Percentiles rank a stretch among this genome's conserved stretches.
Evolutionary conservation across 2,329 filamentous ascomycete species (phyloP).

Genomic region (Elsinoe batatas): DNA sequence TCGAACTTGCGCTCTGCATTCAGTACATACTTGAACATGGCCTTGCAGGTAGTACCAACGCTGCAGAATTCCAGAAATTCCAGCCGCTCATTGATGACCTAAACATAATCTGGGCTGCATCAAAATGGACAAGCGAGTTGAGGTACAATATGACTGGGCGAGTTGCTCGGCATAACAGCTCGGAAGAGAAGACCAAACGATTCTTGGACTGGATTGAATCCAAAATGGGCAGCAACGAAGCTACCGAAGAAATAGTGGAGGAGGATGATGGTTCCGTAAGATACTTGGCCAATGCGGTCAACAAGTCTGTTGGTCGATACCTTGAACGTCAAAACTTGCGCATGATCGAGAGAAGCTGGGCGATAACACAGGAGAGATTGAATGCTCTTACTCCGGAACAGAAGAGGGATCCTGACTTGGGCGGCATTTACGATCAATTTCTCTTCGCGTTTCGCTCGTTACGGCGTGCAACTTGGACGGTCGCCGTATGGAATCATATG

Average conservation of each 20-base stretch:
- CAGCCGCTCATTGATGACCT: not conserved
- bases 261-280: not conserved
- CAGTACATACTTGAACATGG: not conserved
- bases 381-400: not conserved
- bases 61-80: not conserved
- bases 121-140: not conserved
- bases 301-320: constrained; percentile 17
- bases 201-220: not conserved
- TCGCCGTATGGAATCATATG: constrained; percentile 51
- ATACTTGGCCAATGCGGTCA: not conserved
- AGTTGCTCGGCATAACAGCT: not conserved
- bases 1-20: not conserved
- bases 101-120: not conserved
- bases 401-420: constrained; percentile 14
- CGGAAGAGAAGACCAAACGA: not conserved
- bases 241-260: too few species aligned
- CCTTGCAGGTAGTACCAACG: not conserved
- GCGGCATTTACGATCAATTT: constrained; percentile 31
- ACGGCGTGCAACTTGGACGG: constrained; percentile 33
- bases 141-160: not conserved
- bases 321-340: constrained; percentile 18
- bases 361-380: constrained; percentile 15
- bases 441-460: constrained; percentile 39
- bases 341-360: constrained; percentile 17
- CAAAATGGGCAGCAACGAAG: not conserved